phyloP scores from a whole-genome alignment of 2,329 filamentous ascomycete genomes.

The Ambrosiella xylebori region DNA sequence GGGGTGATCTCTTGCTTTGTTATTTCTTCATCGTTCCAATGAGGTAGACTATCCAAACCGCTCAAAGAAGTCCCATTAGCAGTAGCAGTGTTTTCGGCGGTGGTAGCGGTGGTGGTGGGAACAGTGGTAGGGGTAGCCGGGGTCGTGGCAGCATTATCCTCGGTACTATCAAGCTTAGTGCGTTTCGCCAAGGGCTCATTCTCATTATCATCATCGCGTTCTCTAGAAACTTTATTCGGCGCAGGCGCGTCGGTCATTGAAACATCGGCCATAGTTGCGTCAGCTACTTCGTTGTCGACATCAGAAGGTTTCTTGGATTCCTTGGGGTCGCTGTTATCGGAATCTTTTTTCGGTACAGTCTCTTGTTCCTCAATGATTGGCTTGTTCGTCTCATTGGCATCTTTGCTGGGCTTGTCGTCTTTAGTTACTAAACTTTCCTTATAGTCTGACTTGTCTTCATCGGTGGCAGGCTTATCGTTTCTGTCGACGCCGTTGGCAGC shows the following conservation, averaged over 20 bases:
- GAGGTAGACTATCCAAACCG: constrained; percentile 20
- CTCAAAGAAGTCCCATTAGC: constrained; percentile 14
- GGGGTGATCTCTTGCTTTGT: constrained; percentile 36
- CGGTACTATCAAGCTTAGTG: constrained; percentile 49
- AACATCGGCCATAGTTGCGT: constrained; percentile 8
- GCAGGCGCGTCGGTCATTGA: constrained; percentile 27
- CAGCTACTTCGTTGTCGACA: background rate
- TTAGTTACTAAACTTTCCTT: background rate
- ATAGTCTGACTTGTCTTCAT: background rate
- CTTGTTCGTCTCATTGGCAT: constrained; percentile 4
- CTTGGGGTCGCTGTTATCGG: constrained; percentile 2
- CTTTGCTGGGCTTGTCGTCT: too few species aligned
- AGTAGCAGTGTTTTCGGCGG: constrained; percentile 12
- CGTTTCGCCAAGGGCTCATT: constrained; percentile 62
- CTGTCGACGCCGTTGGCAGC: background rate
- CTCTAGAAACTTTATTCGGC: constrained; percentile 47
- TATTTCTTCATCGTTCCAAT: constrained; percentile 26
- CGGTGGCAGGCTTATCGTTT: background rate
- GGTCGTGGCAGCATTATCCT: constrained; percentile 19
- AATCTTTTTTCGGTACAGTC: background rate
- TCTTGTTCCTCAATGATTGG: background rate
- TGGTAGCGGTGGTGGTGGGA: background rate
- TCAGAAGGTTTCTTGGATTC: background rate
- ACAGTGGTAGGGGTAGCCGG: constrained; percentile 10
- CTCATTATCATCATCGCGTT: constrained; percentile 44